Conservation (phyloP, 192 early-diverging fungal species). For the Mortierella claussenii region DNA sequence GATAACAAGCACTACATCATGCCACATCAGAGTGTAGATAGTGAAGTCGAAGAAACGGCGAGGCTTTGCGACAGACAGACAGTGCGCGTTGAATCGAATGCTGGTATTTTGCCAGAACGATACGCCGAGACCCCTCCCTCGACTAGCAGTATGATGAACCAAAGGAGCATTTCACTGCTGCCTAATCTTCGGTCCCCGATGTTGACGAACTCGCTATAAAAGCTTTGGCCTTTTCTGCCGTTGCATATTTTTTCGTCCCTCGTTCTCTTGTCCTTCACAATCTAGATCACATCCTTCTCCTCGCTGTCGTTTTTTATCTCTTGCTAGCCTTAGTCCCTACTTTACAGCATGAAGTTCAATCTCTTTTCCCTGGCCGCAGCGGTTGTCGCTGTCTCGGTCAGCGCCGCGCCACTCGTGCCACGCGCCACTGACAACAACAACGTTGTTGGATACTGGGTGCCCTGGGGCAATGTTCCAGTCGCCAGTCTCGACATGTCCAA, state of each 20-base stretch:
- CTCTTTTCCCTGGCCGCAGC: slow-evolving; percentile 19
- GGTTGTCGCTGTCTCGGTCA: slow-evolving; percentile 3
- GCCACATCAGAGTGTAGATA: no score
- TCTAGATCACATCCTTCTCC: not conserved
- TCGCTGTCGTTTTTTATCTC: not conserved
- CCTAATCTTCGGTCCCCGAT: no score
- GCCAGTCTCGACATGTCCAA: slow-evolving; percentile 29
- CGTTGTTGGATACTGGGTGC: slow-evolving; percentile 47
- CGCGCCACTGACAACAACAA: slow-evolving; percentile 18
- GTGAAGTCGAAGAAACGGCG: no score
- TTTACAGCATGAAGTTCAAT: slow-evolving; percentile 18
- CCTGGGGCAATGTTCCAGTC: slow-evolving; percentile 40
- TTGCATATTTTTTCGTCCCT: not conserved
- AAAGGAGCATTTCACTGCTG: no score
- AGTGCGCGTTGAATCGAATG: no score
- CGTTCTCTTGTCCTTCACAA: not conserved
- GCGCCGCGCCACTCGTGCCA: slow-evolving; percentile 14
- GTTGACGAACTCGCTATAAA: not conserved
- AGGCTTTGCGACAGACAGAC: no score
- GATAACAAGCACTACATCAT: no score
- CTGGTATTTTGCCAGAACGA: no score
- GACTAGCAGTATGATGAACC: no score
- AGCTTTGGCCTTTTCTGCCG: no score
- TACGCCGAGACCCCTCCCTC: no score
- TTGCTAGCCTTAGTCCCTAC: not conserved